Percentiles rank a stretch among this genome's conserved stretches.
phyloP scores from a whole-genome alignment of 2,329 filamentous ascomycete species.

The Arthrobotrys pseudoclavata region DNA sequence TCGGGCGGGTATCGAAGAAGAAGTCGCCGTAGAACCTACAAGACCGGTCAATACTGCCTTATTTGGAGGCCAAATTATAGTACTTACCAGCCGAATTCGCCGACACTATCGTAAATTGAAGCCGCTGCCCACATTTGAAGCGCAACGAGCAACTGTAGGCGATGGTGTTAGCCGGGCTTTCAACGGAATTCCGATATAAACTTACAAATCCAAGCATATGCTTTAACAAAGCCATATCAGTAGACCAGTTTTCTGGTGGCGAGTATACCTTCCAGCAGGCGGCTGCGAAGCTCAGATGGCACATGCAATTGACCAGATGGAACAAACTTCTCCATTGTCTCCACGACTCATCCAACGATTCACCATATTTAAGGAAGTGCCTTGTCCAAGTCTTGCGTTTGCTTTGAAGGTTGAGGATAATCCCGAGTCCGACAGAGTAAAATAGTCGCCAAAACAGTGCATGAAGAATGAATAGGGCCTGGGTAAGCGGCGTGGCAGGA shows the following conservation, averaged over 20 bases:
- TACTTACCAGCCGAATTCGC: constrained; percentile 87
- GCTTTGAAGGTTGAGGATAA: constrained; percentile 87
- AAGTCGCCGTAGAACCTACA: constrained; percentile 89
- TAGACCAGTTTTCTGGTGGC: constrained; percentile 85
- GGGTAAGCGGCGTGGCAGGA: constrained; percentile 80
- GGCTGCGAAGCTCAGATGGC: constrained; percentile 87
- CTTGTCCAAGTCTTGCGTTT: constrained; percentile 94
- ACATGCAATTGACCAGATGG: constrained; percentile 90
- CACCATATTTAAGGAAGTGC: constrained; percentile 97
- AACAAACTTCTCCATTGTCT: constrained; percentile 97
- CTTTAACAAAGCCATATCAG: constrained; percentile 85
- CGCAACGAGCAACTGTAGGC: constrained; percentile 74
- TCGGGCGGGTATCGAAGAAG: constrained; percentile 83
- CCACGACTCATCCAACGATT: constrained; percentile 92
- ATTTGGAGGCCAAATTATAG: not conserved
- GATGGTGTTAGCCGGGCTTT: constrained; percentile 13
- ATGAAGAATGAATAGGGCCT: constrained; percentile 83
- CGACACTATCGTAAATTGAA: constrained; percentile 94
- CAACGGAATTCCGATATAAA: not conserved
- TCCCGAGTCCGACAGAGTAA: constrained; percentile 89
- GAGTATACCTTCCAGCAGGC: constrained; percentile 97
- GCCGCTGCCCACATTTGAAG: constrained; percentile 92
- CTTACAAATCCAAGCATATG: constrained; percentile 81
- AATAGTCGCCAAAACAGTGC: constrained; percentile 88
- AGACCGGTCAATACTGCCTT: not conserved